Conservation (phyloP, 1,284 basidiomycete genomes). For the Singerocomus rubriflavus region DNA sequence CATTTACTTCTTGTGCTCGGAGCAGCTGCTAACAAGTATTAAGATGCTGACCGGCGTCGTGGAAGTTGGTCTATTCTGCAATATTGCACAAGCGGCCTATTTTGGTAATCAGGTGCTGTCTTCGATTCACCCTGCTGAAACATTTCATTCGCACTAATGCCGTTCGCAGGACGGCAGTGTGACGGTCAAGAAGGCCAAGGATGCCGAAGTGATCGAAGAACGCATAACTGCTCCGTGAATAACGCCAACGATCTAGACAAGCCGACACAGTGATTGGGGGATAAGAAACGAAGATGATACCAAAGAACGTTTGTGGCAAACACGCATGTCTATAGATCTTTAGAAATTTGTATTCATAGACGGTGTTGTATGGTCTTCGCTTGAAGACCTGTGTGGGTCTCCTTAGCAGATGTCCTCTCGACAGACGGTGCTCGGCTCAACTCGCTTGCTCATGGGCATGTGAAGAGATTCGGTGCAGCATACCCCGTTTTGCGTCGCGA, state of each 20-base stretch:
- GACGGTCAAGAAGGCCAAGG: slow-evolving; percentile 23
- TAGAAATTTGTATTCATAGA: neutral
- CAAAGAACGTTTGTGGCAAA: neutral
- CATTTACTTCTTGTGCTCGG: neutral
- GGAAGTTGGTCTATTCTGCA: slow-evolving; percentile 94
- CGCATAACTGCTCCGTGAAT: slow-evolving; percentile 15
- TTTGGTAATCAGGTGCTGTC: slow-evolving; percentile 84
- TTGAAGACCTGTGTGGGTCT: too few relatives aligned
- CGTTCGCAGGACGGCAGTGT: slow-evolving; percentile 30
- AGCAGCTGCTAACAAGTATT: slow-evolving; percentile 66
- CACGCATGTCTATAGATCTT: neutral
- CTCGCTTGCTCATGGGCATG: too few relatives aligned
- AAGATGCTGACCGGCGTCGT: slow-evolving; percentile 96
- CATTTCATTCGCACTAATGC: neutral
- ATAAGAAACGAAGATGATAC: neutral
- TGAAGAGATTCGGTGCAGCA: too few relatives aligned
- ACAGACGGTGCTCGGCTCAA: too few relatives aligned
- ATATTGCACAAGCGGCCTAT: slow-evolving; percentile 94
- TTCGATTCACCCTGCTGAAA: neutral
- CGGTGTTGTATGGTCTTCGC: neutral
- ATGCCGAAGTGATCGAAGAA: slow-evolving; percentile 22
- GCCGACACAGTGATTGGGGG: neutral
- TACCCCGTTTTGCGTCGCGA: too few relatives aligned
- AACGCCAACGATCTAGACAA: too few relatives aligned
- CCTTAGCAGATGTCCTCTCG: too few relatives aligned